phyloP scores from a whole-genome alignment of 345 rosid species.

The Lepidium didymum region DNA sequence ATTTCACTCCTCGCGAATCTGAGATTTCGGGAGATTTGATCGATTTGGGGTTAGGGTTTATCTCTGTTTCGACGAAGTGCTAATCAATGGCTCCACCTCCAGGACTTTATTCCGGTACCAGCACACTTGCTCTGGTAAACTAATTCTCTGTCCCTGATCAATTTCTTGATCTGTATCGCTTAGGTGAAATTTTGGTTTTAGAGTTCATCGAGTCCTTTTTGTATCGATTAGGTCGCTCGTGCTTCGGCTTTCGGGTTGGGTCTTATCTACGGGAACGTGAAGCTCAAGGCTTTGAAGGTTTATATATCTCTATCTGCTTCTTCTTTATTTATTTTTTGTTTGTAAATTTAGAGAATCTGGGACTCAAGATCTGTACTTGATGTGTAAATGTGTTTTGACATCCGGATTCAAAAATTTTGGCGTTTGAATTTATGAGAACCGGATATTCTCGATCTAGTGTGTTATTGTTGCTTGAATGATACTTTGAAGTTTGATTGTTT shows the following conservation, averaged over 20 bases:
- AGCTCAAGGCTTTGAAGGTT: conserved; percentile 66
- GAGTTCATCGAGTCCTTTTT: not conserved
- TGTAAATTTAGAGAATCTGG: not conserved
- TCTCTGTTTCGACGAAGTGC: conserved; percentile 5
- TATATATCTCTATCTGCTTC: not conserved
- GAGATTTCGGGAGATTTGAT: conserved; percentile 22
- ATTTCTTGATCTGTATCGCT: conserved; percentile 8
- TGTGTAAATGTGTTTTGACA: not conserved
- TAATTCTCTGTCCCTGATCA: not conserved
- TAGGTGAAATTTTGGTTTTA: not conserved
- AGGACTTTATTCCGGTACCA: conserved; percentile 74
- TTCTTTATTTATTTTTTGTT: not conserved
- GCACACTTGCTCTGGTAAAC: conserved; percentile 73
- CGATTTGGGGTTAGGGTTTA: conserved; percentile 29
- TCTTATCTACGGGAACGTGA: conserved; percentile 52
- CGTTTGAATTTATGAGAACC: not conserved
- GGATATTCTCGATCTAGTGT: not conserved
- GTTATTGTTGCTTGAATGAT: not conserved
- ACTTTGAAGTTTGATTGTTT: not conserved
- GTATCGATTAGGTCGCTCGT: conserved; percentile 49
- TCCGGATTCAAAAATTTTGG: not conserved
- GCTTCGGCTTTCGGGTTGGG: conserved; percentile 63
- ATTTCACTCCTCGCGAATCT: conserved; percentile 12
- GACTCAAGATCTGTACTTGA: not conserved
- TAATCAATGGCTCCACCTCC: conserved; percentile 51